A percentile compares a stretch with the other conserved stretches of the same genome.
These are phyloP conservation scores for Tephrocybe sp. DNA, from an alignment of 768 basidiomycete genomes.

Conservation along the genomic window DNA sequence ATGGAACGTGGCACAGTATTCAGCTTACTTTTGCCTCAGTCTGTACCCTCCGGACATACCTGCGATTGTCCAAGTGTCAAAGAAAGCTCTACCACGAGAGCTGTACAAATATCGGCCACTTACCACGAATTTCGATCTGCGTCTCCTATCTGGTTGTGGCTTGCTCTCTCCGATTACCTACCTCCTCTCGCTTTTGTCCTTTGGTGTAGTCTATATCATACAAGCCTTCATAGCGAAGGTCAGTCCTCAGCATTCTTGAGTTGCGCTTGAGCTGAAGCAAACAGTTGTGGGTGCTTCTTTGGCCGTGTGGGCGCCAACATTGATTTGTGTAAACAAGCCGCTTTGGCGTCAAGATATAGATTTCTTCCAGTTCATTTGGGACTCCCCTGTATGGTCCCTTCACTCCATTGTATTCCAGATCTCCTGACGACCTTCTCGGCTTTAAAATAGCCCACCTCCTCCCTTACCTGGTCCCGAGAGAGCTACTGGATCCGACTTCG, in stretches of 20 bases:
- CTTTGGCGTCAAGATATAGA: constrained; percentile 22
- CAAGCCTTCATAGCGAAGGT: not conserved
- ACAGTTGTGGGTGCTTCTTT: constrained; percentile 35
- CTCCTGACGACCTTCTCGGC: constrained; percentile 6
- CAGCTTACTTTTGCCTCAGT: constrained; percentile 10
- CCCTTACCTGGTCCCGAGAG: not conserved
- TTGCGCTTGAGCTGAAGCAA: not conserved
- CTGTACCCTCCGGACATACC: constrained; percentile 8
- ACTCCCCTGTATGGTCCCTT: constrained; percentile 20
- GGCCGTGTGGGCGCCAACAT: constrained; percentile 34
- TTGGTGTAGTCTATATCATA: not conserved
- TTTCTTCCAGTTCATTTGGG: constrained; percentile 20
- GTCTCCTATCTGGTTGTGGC: constrained; percentile 1
- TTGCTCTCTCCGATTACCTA: not conserved
- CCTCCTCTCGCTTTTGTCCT: not conserved
- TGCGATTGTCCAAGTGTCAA: constrained; percentile 17
- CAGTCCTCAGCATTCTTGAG: not conserved
- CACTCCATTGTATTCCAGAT: constrained; percentile 17
- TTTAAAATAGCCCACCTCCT: constrained; percentile 3
- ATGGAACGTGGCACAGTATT: constrained; percentile 21
- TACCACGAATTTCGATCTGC: not conserved
- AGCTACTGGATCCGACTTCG: not conserved
- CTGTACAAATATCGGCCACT: constrained; percentile 12
- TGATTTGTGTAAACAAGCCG: constrained; percentile 37
- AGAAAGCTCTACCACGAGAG: constrained; percentile 2